Percentiles rank a stretch among this genome's conserved stretches.
Evolutionary conservation across 805 yeast genomes (phyloP).

Genomic region (Saccharomycopsis synnaedendra): DNA sequence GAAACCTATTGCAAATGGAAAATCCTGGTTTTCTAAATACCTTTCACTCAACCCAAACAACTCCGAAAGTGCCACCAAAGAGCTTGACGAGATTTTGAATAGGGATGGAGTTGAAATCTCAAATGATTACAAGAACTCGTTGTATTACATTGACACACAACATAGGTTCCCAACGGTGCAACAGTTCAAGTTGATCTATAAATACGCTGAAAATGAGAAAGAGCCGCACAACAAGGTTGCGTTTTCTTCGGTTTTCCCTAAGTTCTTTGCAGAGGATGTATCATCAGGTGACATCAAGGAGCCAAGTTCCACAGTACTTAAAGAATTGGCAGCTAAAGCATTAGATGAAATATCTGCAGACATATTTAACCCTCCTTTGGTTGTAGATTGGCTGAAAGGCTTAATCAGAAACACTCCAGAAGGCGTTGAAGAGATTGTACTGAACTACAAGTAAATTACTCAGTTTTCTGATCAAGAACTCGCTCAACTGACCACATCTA

Average conservation of each 20-base stretch:
- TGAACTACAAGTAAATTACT: no score
- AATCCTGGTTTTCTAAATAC: conserved; percentile 10
- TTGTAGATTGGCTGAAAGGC: conserved; percentile 15
- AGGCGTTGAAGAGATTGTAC: conserved; percentile 2
- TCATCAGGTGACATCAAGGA: not conserved
- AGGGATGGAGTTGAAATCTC: conserved; percentile 3
- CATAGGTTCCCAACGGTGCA: conserved; percentile 12
- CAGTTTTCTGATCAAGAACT: no score
- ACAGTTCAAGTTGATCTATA: conserved; percentile 10
- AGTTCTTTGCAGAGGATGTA: not conserved
- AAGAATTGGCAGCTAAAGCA: conserved; percentile 6
- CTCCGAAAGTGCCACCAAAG: conserved; percentile 3
- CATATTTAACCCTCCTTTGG: conserved; percentile 7
- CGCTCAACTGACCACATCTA: no score
- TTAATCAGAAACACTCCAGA: conserved; percentile 2
- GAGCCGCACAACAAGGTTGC: conserved; percentile 2
- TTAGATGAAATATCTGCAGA: not conserved
- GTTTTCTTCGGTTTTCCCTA: conserved; percentile 7
- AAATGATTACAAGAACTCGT: conserved; percentile 12
- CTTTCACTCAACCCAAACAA: conserved; percentile 1
- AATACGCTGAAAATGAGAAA: conserved; percentile 5
- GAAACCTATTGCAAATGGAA: not conserved
- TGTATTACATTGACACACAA: conserved; percentile 15
- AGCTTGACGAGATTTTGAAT: conserved; percentile 12
- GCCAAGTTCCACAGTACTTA: conserved; percentile 4